These are phyloP conservation scores for Pseudocercospora vitis DNA, from an alignment of 2,329 filamentous ascomycete species.

Conservation along the genomic window DNA sequence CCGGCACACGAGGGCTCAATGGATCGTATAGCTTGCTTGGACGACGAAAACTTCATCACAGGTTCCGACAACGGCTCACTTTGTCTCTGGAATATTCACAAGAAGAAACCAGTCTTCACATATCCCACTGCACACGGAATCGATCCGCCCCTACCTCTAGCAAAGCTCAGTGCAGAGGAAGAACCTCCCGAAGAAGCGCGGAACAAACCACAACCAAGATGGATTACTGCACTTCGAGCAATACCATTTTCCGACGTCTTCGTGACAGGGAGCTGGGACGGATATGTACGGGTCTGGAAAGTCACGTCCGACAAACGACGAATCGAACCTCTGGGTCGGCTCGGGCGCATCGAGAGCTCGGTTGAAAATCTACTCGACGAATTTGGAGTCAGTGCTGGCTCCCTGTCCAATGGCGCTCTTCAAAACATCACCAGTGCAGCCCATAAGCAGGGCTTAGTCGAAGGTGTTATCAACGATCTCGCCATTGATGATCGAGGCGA, in stretches of 20 bases:
- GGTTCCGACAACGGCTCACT: slow-evolving; percentile 88
- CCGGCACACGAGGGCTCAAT: slow-evolving; percentile 75
- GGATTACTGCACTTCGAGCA: slow-evolving; percentile 84
- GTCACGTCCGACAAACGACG: slow-evolving; percentile 79
- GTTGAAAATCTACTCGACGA: slow-evolving; percentile 21
- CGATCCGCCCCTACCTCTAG: slow-evolving; percentile 67
- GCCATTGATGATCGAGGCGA: slow-evolving; percentile 83
- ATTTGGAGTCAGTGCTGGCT: slow-evolving; percentile 22
- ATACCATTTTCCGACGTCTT: slow-evolving; percentile 90
- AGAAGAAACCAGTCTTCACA: slow-evolving; percentile 90
- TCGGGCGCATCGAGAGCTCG: slow-evolving; percentile 40
- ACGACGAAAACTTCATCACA: slow-evolving; percentile 85
- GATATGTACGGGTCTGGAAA: slow-evolving; percentile 79
- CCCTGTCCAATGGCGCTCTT: slow-evolving; percentile 21
- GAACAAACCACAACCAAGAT: slow-evolving; percentile 61
- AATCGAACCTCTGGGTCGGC: slow-evolving; percentile 68
- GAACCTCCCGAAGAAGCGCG: slow-evolving; percentile 58
- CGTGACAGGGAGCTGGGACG: slow-evolving; percentile 92
- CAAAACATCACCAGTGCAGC: slow-evolving; percentile 25
- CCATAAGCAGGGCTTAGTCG: slow-evolving; percentile 44
- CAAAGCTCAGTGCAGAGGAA: slow-evolving; percentile 71
- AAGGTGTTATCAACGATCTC: slow-evolving; percentile 85
- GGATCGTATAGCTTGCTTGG: slow-evolving; percentile 87
- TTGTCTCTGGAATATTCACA: slow-evolving; percentile 82
- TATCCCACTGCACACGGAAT: slow-evolving; percentile 80